Base-by-base conservation (phyloP, 1,284 basidiomycete genomes). In the Cryptococcus sp. region DNA sequence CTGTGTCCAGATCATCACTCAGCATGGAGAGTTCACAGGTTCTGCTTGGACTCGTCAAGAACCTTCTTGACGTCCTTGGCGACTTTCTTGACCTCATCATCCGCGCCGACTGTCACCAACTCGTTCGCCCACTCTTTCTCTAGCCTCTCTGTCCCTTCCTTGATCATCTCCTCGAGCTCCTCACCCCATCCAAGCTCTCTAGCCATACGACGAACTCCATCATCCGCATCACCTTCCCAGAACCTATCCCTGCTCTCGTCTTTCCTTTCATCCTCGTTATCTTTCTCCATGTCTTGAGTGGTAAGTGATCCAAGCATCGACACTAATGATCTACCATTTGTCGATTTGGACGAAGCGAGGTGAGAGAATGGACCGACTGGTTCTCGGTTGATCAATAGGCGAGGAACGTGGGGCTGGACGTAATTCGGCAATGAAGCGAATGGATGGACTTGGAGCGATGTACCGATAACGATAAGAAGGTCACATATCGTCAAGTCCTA, bases 381-480 rank as follows among this genome's bases (percentile, higher is more conserved):
- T 62, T 82, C 80, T 32, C 79, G 69, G 62, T 82, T 82, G 64
- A 82, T 76, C 10, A 82, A 70, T 11, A 81, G 28, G 0, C 81
- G 69, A 0, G 80, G 80, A 24, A 74, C 77, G 10, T 51, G 24
- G 2, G 55, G 25, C 0, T 70, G 61, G 4, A 80, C 80, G 10
- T 68, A 63, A 52, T 78, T 65, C 18, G 80, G 70, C 1, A 82
- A 68, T 1, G 73, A 73, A 2, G 80, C 80, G 60, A 82, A 82
- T 1, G 81, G 81, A 22, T 80, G 76, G 1, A 81, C 80, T 62
- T 74, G 67, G 4, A 71, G 80, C 2, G 91, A 94, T 0, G 94
- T 98, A 23, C 94, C 94, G 60, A 98, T 85, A 25, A 97, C 84
- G 60, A 98, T 84, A 18, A 98, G 81, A 10, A 98, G 79, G 71